Evolutionary conservation across 108 stramenopile species (phyloP), one percentile per base, ranked within the genome.

Genomic region (Nannochloropsis salina): DNA sequence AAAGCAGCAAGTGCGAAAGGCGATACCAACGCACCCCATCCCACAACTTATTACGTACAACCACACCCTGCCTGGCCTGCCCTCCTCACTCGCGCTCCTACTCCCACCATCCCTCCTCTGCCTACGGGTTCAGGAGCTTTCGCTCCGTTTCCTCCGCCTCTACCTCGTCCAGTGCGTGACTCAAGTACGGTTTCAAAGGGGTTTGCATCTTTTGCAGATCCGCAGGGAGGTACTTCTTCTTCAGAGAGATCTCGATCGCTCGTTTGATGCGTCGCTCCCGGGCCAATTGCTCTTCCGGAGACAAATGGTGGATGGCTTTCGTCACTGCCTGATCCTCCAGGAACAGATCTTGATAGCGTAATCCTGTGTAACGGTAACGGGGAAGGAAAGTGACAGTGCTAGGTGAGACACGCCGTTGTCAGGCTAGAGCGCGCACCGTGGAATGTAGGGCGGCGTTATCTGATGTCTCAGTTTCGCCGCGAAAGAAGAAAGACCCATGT

Each of bases 211-310:
- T 18, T 44, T 45, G 83, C 43, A 83, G 9, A n/a, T 83, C 83
- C 43, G 43, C n/a, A 21, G 83, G 83, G 20, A 83, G 44, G 41
- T 20, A 18, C 83, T 83, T 83, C 44, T 45, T 44, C 44, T 83
- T 83, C 20, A 83, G 44, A 44, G 83, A 83, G 9, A 83, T 20
- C 43, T 83, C 83, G 83, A 83, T 44, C 44, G 83, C 83, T 15
- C 83, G 83, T 22, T 83, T 83, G 9, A 83, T 45, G 12, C 83
- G 83, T 18, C 83, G 83, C 18, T 43, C 83, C 6, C 81, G 22
- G 5, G 81, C n/a, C 21, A 81, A 1, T 74, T 74, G 61, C 2
- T 74, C 61, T 74, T 74, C 61, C 20, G 61, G 61, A 6, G 61
- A 74, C 4, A 74, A n/a, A n/a, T 74, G 61, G 61, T 74, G 61